These are phyloP conservation scores for Flaveria sonorensis DNA, from an alignment of 129 eudicot genomes.

Conservation along the genomic window DNA sequence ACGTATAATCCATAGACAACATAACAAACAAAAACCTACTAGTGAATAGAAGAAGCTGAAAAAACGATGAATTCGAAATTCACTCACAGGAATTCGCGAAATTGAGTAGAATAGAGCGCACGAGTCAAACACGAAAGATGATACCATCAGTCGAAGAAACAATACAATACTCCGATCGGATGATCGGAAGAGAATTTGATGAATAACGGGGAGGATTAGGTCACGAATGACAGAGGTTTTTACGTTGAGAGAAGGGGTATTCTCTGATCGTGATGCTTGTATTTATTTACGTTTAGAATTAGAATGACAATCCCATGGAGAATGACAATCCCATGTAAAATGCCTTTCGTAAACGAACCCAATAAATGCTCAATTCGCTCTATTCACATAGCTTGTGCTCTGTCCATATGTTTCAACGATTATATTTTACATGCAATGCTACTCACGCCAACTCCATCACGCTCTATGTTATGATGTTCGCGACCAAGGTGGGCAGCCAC, in stretches of 20 bases:
- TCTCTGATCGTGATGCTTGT: background rate
- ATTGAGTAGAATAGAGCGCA: slow-evolving; percentile 9
- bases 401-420: no score
- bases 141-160: slow-evolving; percentile 3
- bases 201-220: slow-evolving; percentile 25
- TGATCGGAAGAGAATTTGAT: background rate
- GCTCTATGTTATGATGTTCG: no score
- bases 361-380: no score
- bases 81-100: slow-evolving; percentile 29
- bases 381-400: no score
- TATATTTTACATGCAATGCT: no score
- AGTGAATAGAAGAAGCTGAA: background rate
- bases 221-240: slow-evolving; percentile 18
- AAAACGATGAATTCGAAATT: slow-evolving; percentile 7
- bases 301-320: background rate
- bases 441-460: no score
- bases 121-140: slow-evolving; percentile 5
- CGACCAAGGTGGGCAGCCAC: no score
- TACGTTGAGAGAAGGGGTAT: background rate
- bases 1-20: slow-evolving; percentile 8
- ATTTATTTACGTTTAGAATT: background rate
- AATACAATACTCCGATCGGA: slow-evolving; percentile 13
- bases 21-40: background rate
- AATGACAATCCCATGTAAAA: no score
- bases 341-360: no score